Evolutionary conservation across 495 filamentous ascomycete species (phyloP).

Genomic region (Neurospora hispaniola): DNA sequence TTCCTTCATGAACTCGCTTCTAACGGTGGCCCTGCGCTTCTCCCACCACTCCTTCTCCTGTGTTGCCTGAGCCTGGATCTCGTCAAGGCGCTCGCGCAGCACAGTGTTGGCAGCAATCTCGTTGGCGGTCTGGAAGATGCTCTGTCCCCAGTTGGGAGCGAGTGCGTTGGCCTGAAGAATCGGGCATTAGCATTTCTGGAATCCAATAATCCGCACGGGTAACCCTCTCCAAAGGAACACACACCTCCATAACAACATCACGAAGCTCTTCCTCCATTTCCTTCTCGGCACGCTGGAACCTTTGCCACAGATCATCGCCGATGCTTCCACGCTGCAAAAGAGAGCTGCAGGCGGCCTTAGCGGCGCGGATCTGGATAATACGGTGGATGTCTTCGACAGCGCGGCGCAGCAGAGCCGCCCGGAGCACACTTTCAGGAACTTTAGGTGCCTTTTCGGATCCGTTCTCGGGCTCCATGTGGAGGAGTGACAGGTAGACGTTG

Average conservation of each 20-base stretch:
- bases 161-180: slow-evolving; percentile 68
- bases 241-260: slow-evolving; percentile 87
- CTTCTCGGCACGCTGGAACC: slow-evolving; percentile 83
- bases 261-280: slow-evolving; percentile 94
- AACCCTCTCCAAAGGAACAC: background rate
- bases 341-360: slow-evolving; percentile 74
- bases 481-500: slow-evolving; percentile 85
- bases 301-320: slow-evolving; percentile 92
- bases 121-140: slow-evolving; percentile 87
- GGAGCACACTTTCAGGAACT: slow-evolving; percentile 75
- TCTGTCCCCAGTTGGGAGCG: slow-evolving; percentile 75
- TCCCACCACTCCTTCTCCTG: slow-evolving; percentile 87
- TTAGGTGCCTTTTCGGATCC: slow-evolving; percentile 58
- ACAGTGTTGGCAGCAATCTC: slow-evolving; percentile 70
- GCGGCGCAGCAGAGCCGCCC: slow-evolving; percentile 81
- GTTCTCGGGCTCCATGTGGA: slow-evolving; percentile 68
- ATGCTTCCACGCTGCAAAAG: slow-evolving; percentile 84
- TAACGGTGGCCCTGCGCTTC: slow-evolving; percentile 58
- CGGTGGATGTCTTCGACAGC: slow-evolving; percentile 86
- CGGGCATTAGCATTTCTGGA: slow-evolving; percentile 1
- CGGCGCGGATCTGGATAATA: slow-evolving; percentile 71
- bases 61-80: slow-evolving; percentile 58
- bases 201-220: background rate
- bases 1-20: slow-evolving; percentile 77
- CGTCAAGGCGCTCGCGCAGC: slow-evolving; percentile 63